Evolutionary conservation across 2,329 filamentous ascomycete species (phyloP).

Genomic region (Claviceps maximensis): DNA sequence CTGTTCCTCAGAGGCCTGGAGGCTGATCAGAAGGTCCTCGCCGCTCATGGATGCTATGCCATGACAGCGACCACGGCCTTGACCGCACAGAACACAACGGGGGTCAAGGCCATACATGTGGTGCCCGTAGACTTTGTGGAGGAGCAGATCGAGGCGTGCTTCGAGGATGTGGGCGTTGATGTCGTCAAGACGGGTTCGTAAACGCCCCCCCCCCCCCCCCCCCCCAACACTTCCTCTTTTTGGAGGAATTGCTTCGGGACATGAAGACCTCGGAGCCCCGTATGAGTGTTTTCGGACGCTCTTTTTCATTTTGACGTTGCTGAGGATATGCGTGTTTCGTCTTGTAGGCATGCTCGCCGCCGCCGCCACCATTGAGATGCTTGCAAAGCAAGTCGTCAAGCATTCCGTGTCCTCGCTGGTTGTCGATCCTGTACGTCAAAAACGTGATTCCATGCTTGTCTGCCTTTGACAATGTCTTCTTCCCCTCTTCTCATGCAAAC

Average conservation of each 20-base stretch:
- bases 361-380: slow-evolving; percentile 23
- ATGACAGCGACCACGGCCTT: slow-evolving; percentile 92
- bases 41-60: slow-evolving; percentile 84
- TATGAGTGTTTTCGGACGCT: too few relatives aligned
- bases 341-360: slow-evolving; percentile 25
- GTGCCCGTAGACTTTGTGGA: slow-evolving; percentile 66
- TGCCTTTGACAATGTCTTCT: not conserved
- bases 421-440: slow-evolving; percentile 25
- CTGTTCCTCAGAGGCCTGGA: slow-evolving; percentile 60
- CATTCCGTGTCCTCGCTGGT: slow-evolving; percentile 20
- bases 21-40: slow-evolving; percentile 89
- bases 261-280: too few relatives aligned
- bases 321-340: not conserved
- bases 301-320: too few relatives aligned
- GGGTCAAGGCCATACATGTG: slow-evolving; percentile 69
- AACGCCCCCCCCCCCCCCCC: too few relatives aligned
- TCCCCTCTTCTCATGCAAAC: not conserved
- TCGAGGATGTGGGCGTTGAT: slow-evolving; percentile 75
- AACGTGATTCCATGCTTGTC: not conserved
- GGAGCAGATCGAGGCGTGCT: slow-evolving; percentile 73
- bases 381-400: slow-evolving; percentile 18
- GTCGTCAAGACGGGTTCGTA: slow-evolving; percentile 76
- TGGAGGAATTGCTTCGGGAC: not conserved
- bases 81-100: slow-evolving; percentile 89
- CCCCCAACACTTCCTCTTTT: too few relatives aligned